Evolutionary conservation across 768 basidiomycete genomes (phyloP), one percentile per base, ranked within the genome.

Genomic region (Neoboletus subvelutipes): DNA sequence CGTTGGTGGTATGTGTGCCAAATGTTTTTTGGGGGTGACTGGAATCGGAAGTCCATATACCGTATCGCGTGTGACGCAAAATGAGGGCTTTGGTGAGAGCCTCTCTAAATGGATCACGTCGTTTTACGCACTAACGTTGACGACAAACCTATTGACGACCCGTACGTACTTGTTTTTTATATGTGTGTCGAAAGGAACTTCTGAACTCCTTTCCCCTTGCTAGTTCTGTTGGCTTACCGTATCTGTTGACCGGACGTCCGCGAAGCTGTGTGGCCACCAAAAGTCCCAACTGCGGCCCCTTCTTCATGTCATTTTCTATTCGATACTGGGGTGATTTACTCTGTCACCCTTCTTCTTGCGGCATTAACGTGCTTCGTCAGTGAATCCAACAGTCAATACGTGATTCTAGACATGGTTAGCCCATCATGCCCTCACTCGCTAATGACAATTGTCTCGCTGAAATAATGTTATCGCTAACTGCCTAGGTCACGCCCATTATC

Each of bases 241-340:
- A 74, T 75, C 43, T 70, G 72, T 68, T 33, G 72, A 72, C 22
- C 55, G 57, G 11, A 58, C 52, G 17, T 56, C 67, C 7, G 55
- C 56, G 13, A 64, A 52, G 33, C 47, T 75, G 3, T 42, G 42
- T 22, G 46, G 56, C 13, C 20, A 42, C 20, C 29, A 48, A 37
- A 54, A 24, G 18, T 63, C 61, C 3, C 54, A 60, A 11, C 41
- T 63, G 9, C 58, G 57, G 20, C 54, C 59, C 6, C 24, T 61
- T n/a, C 54, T 78, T 13, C 56, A 60, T 37, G 64, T 75, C 33
- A 62, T 77, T 46, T 50, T 77, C n/a, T n/a, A n/a, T n/a, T n/a
- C 48, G 77, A 78, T 50, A 71, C 75, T 11, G 77, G 76, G 22
- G 60, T 64, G 12, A 64, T 78, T 6, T 78, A 77, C 54, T 74